phyloP scores from a whole-genome alignment of 2,329 filamentous ascomycete genomes.

The Amauroascus niger region DNA sequence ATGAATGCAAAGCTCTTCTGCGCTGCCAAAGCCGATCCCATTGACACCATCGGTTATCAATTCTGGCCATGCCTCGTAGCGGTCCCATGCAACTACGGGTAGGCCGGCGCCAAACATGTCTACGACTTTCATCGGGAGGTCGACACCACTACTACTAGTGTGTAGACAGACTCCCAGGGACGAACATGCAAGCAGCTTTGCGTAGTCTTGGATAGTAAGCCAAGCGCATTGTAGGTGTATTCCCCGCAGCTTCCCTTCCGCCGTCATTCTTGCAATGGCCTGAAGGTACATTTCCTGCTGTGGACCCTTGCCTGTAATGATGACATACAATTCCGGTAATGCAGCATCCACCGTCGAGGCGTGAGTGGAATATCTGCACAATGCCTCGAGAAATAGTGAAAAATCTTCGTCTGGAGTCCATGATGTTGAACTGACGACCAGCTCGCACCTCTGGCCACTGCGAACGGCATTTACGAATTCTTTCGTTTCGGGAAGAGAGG shows the following conservation, averaged over 20 bases:
- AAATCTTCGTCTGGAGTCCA: conserved; percentile 99
- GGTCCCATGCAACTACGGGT: conserved; percentile 76
- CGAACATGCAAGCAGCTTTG: conserved; percentile 68
- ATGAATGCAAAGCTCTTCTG: conserved; percentile 54
- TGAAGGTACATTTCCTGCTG: conserved; percentile 66
- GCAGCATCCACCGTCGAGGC: conserved; percentile 37
- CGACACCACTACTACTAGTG: conserved; percentile 86
- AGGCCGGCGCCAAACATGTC: conserved; percentile 97
- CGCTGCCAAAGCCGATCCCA: conserved; percentile 70
- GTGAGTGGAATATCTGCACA: conserved; percentile 60
- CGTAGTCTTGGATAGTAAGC: conserved; percentile 76
- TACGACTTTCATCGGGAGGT: conserved; percentile 97
- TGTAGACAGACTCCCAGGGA: conserved; percentile 88
- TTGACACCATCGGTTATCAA: conserved; percentile 82
- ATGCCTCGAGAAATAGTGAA: conserved; percentile 69
- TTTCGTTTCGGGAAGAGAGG: conserved; percentile 54
- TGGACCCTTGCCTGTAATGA: conserved; percentile 92
- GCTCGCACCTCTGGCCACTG: conserved; percentile 47
- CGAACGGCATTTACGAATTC: conserved; percentile 51
- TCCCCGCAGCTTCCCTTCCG: conserved; percentile 54
- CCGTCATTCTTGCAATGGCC: conserved; percentile 53
- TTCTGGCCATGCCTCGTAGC: conserved; percentile 81
- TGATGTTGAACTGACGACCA: conserved; percentile 87
- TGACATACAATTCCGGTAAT: conserved; percentile 62
- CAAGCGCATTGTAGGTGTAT: conserved; percentile 72